phyloP scores from a whole-genome alignment of 176 grass and related monocot species.

The Hsuehochloa calcarea region DNA sequence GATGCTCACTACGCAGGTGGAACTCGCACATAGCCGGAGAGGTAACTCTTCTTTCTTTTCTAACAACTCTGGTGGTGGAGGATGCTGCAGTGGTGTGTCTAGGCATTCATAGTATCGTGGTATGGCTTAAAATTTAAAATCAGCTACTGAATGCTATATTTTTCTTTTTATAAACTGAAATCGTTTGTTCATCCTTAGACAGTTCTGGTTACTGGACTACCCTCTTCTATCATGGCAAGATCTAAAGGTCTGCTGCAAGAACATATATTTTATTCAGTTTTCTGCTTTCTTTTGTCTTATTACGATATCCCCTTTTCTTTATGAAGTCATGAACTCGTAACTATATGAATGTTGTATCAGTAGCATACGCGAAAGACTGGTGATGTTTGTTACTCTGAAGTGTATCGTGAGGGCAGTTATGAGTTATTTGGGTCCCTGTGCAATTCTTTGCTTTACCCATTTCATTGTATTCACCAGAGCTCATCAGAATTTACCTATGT shows the following conservation, averaged over 20 bases:
- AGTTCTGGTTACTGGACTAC: slow-evolving; percentile 79
- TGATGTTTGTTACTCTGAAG: slow-evolving; percentile 86
- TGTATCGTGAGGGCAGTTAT: slow-evolving; percentile 69
- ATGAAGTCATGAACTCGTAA: background rate
- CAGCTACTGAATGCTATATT: background rate
- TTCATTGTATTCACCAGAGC: background rate
- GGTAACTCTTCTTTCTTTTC: slow-evolving; percentile 51
- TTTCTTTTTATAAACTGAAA: background rate
- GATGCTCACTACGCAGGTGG: slow-evolving; percentile 45
- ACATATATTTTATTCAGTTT: background rate
- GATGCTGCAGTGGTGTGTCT: slow-evolving; percentile 65
- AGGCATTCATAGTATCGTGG: slow-evolving; percentile 75
- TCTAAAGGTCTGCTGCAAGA: slow-evolving; percentile 56
- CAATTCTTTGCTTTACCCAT: background rate
- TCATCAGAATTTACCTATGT: background rate
- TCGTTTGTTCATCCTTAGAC: background rate
- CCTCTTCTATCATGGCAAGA: slow-evolving; percentile 90
- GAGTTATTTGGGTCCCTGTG: slow-evolving; percentile 13
- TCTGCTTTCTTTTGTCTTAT: background rate
- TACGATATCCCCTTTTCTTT: background rate
- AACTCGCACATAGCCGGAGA: slow-evolving; percentile 78
- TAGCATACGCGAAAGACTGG: slow-evolving; percentile 82
- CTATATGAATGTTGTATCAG: slow-evolving; percentile 26
- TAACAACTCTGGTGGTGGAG: slow-evolving; percentile 44
- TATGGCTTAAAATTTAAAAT: slow-evolving; percentile 17